Conservation (phyloP, 495 filamentous ascomycete species). For the Neurospora sp. region DNA sequence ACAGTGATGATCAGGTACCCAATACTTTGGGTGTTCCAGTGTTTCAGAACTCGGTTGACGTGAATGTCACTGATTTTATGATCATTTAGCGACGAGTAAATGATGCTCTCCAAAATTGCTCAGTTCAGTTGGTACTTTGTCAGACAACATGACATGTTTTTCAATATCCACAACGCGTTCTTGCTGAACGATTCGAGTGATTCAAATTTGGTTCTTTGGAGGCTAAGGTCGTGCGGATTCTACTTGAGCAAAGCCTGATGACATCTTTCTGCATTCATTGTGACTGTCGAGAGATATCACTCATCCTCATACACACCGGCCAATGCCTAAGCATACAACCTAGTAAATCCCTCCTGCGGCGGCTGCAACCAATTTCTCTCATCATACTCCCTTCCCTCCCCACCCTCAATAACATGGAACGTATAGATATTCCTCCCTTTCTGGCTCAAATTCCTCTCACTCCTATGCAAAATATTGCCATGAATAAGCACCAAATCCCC, state of each 20-base stretch:
- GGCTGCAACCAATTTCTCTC: slow-evolving; percentile 88
- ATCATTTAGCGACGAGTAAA: neutral
- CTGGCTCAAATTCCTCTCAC: slow-evolving; percentile 75
- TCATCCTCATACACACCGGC: neutral
- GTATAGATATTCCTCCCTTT: slow-evolving; percentile 93
- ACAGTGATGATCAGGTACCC: neutral
- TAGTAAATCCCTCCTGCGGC: slow-evolving; percentile 64
- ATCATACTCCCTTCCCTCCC: slow-evolving; percentile 60
- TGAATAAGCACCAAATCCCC: slow-evolving; percentile 89
- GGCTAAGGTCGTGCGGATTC: neutral
- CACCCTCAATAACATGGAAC: slow-evolving; percentile 91
- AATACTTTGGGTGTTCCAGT: neutral
- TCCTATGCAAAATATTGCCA: slow-evolving; percentile 93
- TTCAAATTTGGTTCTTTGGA: neutral
- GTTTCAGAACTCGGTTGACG: neutral
- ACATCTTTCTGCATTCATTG: neutral
- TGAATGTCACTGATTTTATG: neutral
- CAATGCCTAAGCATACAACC: slow-evolving; percentile 31
- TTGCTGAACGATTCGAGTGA: neutral
- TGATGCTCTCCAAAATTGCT: neutral
- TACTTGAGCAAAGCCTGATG: neutral
- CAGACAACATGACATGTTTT: neutral
- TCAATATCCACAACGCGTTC: neutral
- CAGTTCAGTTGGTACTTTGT: neutral
- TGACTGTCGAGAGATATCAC: neutral